Percentiles rank a stretch among this genome's conserved stretches.
These are phyloP conservation scores for Candida pseudoglaebosa DNA, from an alignment of 805 yeast genomes.

Conservation along the genomic window DNA sequence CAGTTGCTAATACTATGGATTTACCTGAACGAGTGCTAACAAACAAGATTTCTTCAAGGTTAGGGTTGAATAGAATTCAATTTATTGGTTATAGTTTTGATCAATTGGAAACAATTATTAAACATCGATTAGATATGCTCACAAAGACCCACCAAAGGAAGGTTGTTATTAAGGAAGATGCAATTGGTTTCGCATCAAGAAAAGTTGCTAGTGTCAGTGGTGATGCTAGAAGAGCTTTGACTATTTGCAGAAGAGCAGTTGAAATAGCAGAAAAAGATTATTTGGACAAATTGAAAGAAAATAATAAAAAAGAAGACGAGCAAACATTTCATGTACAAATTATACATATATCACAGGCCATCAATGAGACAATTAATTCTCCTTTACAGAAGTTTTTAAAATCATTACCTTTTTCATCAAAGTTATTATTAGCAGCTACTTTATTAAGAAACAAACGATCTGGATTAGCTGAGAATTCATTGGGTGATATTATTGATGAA, in stretches of 20 bases:
- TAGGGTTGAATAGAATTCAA: slow-evolving; percentile 82
- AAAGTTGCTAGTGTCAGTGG: slow-evolving; percentile 96
- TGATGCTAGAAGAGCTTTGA: slow-evolving; percentile 90
- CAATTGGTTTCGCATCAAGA: slow-evolving; percentile 87
- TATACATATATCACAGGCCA: slow-evolving; percentile 72
- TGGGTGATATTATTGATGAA: slow-evolving; percentile 81
- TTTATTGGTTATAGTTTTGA: slow-evolving; percentile 84
- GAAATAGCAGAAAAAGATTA: slow-evolving; percentile 76
- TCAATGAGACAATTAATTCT: slow-evolving; percentile 71
- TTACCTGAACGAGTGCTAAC: slow-evolving; percentile 84
- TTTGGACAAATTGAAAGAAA: slow-evolving; percentile 17
- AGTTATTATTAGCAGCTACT: slow-evolving; percentile 67
- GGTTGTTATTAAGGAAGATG: slow-evolving; percentile 56
- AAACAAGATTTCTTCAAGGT: slow-evolving; percentile 85
- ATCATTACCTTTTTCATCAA: slow-evolving; percentile 62
- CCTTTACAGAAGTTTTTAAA: slow-evolving; percentile 61
- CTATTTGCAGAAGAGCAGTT: slow-evolving; percentile 83
- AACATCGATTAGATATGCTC: slow-evolving; percentile 55
- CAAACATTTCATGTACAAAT: slow-evolving; percentile 59
- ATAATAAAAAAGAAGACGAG: slow-evolving; percentile 18
- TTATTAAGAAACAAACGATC: slow-evolving; percentile 60
- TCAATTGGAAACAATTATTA: slow-evolving; percentile 72
- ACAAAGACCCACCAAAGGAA: slow-evolving; percentile 34
- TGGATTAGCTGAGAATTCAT: slow-evolving; percentile 63
- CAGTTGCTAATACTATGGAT: slow-evolving; percentile 97